phyloP scores from a whole-genome alignment of 2,329 filamentous ascomycete species.

The Huntiella decipiens region DNA sequence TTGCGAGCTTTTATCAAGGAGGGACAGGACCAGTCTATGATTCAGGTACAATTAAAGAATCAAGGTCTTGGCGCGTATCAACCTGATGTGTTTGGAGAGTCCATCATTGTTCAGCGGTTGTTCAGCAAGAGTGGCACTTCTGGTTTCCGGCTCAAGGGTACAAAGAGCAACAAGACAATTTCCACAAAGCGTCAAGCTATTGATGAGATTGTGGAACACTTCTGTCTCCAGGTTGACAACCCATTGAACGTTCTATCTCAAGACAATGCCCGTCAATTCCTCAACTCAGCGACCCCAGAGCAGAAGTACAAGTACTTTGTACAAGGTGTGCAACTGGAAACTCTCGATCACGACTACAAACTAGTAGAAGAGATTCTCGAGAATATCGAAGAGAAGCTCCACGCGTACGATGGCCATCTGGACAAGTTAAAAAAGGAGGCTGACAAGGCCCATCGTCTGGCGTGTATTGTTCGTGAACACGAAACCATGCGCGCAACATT shows the following conservation, averaged over 20 bases:
- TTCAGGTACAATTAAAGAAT: conserved; percentile 82
- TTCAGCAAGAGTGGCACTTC: conserved; percentile 59
- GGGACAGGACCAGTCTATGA: conserved; percentile 54
- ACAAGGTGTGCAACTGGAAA: conserved; percentile 81
- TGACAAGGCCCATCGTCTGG: conserved; percentile 43
- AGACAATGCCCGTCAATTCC: conserved; percentile 82
- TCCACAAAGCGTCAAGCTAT: conserved; percentile 74
- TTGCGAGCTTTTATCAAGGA: conserved; percentile 84
- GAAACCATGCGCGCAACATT: conserved; percentile 43
- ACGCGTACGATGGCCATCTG: conserved; percentile 44
- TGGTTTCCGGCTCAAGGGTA: conserved; percentile 73
- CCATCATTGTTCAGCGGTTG: conserved; percentile 77
- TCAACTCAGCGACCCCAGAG: conserved; percentile 61
- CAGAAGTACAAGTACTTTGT: conserved; percentile 96
- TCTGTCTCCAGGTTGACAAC: conserved; percentile 86
- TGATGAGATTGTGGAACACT: conserved; percentile 86
- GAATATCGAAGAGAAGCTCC: conserved; percentile 45
- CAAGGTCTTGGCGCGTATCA: conserved; percentile 70
- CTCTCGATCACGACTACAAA: conserved; percentile 78
- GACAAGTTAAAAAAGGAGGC: conserved; percentile 34
- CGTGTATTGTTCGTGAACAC: conserved; percentile 47
- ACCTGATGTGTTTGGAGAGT: conserved; percentile 61
- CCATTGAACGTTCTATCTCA: conserved; percentile 91
- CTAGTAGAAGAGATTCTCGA: conserved; percentile 65
- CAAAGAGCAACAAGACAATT: conserved; percentile 41